Evolutionary conservation across 2,329 filamentous ascomycete genomes (phyloP).

Genomic region (Hymenoscyphus repandus): DNA sequence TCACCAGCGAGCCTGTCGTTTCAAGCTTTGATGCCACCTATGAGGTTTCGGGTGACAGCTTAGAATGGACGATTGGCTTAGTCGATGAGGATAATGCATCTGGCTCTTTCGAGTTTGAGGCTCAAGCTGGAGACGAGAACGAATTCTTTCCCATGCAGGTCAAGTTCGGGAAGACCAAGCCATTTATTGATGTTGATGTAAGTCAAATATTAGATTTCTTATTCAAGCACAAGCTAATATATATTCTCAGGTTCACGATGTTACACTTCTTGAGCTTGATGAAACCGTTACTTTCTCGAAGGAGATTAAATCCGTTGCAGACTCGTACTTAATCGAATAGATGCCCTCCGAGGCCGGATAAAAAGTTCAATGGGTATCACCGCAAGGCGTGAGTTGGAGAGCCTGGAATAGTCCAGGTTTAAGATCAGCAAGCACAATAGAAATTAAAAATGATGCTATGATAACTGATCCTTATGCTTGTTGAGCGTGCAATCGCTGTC

Average conservation of each 20-base stretch:
- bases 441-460: not conserved
- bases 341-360: conserved; percentile 18
- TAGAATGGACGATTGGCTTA: conserved; percentile 90
- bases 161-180: conserved; percentile 77
- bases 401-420: conserved; percentile 10
- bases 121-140: conserved; percentile 77
- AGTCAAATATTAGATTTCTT: conserved; percentile 36
- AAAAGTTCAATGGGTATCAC: conserved; percentile 17
- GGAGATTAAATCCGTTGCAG: conserved; percentile 71
- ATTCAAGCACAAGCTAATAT: conserved; percentile 22
- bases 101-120: conserved; percentile 94
- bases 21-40: conserved; percentile 93
- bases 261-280: conserved; percentile 67
- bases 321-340: conserved; percentile 73
- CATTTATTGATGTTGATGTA: conserved; percentile 92
- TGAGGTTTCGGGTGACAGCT: conserved; percentile 83
- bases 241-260: conserved; percentile 53
- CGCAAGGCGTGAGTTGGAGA: conserved; percentile 22
- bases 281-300: conserved; percentile 80
- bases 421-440: conserved; percentile 14
- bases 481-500: too few species aligned
- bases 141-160: conserved; percentile 99
- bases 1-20: conserved; percentile 77
- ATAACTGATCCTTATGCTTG: too few species aligned
- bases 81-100: conserved; percentile 77